Base-by-base conservation (phyloP, 768 basidiomycete species). In the Serendipita indica region DNA sequence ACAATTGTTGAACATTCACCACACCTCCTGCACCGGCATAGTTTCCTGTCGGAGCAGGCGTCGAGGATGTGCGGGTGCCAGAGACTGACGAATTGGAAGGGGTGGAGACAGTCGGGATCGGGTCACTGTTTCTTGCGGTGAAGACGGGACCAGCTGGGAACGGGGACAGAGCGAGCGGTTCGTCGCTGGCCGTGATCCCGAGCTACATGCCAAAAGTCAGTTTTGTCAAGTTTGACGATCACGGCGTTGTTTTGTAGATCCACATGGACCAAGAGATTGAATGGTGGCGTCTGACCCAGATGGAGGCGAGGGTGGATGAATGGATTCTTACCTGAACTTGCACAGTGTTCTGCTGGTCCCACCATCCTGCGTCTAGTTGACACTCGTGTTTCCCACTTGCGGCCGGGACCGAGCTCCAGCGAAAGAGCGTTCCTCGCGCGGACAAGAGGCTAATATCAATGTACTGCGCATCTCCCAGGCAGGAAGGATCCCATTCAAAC, bases 121-220 rank as follows among this genome's bases (percentile, higher is more conserved):
- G 49, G 32, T 54, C 32, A 30, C 49, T 54, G 32, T 54, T 54
- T 10, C 22, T 28, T 20, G 81, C 83, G 7, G 73, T 79, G 65
- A 86, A 82, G 58, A 87, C 68, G 41, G 87, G 87, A 0, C 82
- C 86, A 5, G 81, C 80, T 25, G 83, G 79, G 35, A 80, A 68
- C 39, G 72, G 69, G 54, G 74, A 71, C 25, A 78, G 66, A 72
- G 81, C 83, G 2, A 76, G 69, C 1, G 78, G 75, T 28, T 27
- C 32, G 32, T 54, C 49, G 7, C n/a, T 20, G 12, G 3, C 49
- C 25, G 25, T 27, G 49, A 54, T 54, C 32, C 16, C 49, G 49
- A 54, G 10, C 35, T 37, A n/a, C 10, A n/a, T 10, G 35, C 10
- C 10, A 37, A 37, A 10, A 37, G n/a, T n/a, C 10, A 37, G 35